These are phyloP conservation scores for Bruguiera sexangula DNA, from an alignment of 345 rosid genomes.

Conservation along the genomic window DNA sequence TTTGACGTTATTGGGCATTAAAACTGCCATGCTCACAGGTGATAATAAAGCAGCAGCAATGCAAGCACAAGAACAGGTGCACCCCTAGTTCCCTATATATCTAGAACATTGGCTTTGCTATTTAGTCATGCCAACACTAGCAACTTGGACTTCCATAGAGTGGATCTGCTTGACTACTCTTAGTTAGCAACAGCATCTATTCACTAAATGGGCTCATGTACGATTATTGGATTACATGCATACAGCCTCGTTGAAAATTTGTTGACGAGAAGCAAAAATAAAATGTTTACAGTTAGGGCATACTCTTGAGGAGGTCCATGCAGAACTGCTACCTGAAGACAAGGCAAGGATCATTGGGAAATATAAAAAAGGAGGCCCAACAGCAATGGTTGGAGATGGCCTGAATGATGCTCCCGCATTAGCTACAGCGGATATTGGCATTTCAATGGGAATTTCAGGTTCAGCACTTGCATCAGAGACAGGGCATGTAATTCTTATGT, in stretches of 20 bases:
- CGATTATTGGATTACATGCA: not conserved
- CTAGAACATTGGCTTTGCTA: no score
- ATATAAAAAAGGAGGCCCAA: conserved; percentile 56
- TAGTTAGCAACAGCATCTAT: no score
- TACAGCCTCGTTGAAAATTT: not conserved
- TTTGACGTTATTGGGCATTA: conserved; percentile 52
- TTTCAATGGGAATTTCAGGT: conserved; percentile 89
- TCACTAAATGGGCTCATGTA: no score
- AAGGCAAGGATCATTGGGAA: conserved; percentile 50
- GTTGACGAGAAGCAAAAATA: not conserved
- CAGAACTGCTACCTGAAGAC: conserved; percentile 81
- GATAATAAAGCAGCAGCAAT: conserved; percentile 65
- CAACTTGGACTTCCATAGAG: no score
- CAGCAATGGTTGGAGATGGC: conserved; percentile 90
- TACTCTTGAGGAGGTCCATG: conserved; percentile 49
- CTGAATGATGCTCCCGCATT: conserved; percentile 92
- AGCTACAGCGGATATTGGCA: conserved; percentile 84
- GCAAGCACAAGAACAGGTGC: conserved; percentile 77
- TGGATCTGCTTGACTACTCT: no score
- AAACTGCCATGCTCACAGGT: conserved; percentile 81
- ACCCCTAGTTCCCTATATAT: not conserved
- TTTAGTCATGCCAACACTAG: no score
- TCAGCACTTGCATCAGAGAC: conserved; percentile 90
- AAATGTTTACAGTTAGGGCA: conserved; percentile 52
- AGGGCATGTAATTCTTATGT: conserved; percentile 74